Conservation (phyloP, 345 rosid species). For the Raphanus sativus region DNA sequence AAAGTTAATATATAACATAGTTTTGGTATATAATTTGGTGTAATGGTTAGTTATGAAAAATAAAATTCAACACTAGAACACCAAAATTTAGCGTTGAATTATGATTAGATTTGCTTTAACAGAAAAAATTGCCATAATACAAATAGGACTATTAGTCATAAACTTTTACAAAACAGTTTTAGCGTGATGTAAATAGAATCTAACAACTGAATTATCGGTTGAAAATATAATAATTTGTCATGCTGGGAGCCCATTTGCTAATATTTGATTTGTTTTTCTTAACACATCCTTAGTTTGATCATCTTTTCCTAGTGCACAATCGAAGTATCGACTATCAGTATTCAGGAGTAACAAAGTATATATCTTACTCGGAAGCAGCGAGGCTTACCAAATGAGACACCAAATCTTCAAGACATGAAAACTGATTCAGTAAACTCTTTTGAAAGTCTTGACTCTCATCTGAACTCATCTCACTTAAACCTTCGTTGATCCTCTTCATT, state of each 20-base stretch:
- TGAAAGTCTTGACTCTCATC: constrained; percentile 50
- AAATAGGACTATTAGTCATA: too few species aligned
- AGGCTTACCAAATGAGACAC: constrained; percentile 56
- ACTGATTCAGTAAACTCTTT: constrained; percentile 56
- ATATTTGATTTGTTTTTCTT: neutral
- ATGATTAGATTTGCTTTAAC: neutral
- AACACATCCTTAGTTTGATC: neutral
- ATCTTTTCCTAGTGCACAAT: neutral
- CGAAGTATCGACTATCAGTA: neutral
- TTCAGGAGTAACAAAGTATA: neutral
- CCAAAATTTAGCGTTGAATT: neutral
- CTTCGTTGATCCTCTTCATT: constrained; percentile 58
- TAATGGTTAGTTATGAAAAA: neutral
- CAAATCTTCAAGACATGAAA: constrained; percentile 66
- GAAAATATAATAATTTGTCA: too few species aligned
- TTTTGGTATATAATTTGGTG: neutral
- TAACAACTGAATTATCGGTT: too few species aligned
- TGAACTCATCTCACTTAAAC: constrained; percentile 64
- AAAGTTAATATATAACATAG: too few species aligned
- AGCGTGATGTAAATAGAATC: too few species aligned
- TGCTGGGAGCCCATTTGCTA: neutral
- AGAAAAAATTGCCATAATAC: too few species aligned
- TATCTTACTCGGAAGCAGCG: constrained; percentile 29
- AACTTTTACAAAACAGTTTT: too few species aligned
- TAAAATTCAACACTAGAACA: neutral